Evolutionary conservation across 306 rosid genomes (phyloP).

Genomic region (Delonix regia): DNA sequence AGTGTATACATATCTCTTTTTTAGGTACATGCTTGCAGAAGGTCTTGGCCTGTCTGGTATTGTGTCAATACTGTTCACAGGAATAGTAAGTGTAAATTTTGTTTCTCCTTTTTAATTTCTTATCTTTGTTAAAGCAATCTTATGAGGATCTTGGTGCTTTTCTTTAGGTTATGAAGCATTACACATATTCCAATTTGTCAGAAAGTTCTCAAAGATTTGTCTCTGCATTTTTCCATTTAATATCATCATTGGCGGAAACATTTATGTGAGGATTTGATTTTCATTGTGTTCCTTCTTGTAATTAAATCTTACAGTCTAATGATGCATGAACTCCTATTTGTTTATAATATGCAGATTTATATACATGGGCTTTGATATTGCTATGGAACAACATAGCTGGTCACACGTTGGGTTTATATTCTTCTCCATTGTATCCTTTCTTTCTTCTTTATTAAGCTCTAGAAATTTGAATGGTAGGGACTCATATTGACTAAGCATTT

Average conservation of each 20-base stretch:
- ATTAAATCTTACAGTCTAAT: constrained; percentile 27
- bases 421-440: constrained; percentile 96
- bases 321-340: constrained; percentile 23
- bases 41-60: constrained; percentile 97
- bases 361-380: constrained; percentile 99
- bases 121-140: constrained; percentile 24
- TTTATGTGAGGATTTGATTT: constrained; percentile 61
- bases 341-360: constrained; percentile 71
- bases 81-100: constrained; percentile 71
- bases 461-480: constrained; percentile 17
- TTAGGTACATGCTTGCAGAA: constrained; percentile 97
- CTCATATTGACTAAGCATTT: constrained; percentile 30
- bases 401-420: constrained; percentile 98
- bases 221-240: constrained; percentile 87
- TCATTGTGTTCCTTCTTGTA: constrained; percentile 22
- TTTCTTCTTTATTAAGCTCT: constrained; percentile 6
- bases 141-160: constrained; percentile 33
- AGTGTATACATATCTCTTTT: constrained; percentile 29
- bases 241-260: constrained; percentile 97
- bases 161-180: constrained; percentile 96
- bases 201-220: constrained; percentile 91
- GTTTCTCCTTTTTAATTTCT: constrained; percentile 20
- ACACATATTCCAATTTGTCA: constrained; percentile 86
- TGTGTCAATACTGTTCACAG: constrained; percentile 94
- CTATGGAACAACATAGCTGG: constrained; percentile 99